phyloP scores from a whole-genome alignment of 306 rosid species.

The Quercus robur region DNA sequence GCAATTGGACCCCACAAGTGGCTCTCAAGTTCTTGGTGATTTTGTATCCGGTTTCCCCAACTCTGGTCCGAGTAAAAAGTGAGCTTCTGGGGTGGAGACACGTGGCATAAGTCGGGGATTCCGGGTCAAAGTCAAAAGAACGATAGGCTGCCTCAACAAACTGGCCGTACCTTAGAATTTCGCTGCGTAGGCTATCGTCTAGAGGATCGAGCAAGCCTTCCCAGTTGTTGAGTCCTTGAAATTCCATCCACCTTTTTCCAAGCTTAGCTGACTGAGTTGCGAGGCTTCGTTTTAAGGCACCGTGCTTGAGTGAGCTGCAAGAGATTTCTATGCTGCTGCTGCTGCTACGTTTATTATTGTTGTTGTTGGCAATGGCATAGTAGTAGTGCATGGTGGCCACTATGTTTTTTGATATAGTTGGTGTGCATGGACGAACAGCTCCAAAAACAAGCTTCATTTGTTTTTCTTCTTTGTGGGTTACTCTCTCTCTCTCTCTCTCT shows the following conservation, averaged over 20 bases:
- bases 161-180: background rate
- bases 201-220: constrained; percentile 5
- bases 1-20: background rate
- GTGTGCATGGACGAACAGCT: background rate
- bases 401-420: background rate
- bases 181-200: background rate
- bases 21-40: background rate
- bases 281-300: background rate
- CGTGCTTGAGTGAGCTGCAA: constrained; percentile 1
- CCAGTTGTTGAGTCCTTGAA: background rate
- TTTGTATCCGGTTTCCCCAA: background rate
- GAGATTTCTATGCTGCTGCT: background rate
- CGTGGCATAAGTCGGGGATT: background rate
- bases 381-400: background rate
- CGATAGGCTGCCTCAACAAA: background rate
- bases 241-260: background rate
- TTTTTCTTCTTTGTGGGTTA: too few relatives aligned
- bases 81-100: background rate
- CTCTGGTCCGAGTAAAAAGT: background rate
- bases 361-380: too few relatives aligned
- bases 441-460: background rate
- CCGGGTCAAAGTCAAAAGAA: background rate
- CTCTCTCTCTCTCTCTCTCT: too few relatives aligned
- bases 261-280: background rate
- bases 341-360: too few relatives aligned